Base-by-base conservation (phyloP, 1,139 yeast genomes). In the Sugiyamaella novakii region DNA sequence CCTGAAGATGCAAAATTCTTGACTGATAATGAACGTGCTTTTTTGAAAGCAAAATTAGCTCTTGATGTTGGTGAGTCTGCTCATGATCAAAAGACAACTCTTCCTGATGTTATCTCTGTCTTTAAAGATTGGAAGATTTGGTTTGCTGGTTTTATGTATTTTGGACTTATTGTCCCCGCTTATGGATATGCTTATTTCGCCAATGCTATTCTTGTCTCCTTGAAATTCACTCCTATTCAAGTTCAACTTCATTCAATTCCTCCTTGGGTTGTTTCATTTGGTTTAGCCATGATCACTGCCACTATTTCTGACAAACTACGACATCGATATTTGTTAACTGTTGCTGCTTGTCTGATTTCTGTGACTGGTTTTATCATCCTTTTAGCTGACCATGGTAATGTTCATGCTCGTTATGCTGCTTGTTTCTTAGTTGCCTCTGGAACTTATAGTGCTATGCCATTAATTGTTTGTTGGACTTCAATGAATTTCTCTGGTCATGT, bases 111-210 rank as follows among this genome's bases (percentile, higher is more conserved):
- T 11, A 43, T 59, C 3, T 25, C 46, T 10, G 71, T 61, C 25
- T 68, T 71, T 55, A 62, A 64, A 43, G 74, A 71, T 53, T 68
- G 71, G 66, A 64, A 69, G 57, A 67, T 83, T 33, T 80, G 81
- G 76, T 57, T 79, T 35, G 78, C 82, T 17, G 84, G 83, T 0
- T 66, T 83, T 54, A 73, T 75, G 51, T 83, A 83, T 69, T 81
- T 83, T 64, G 81, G 83, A 25, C 72, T 79, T 52, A 75, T 83
- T 60, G 77, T 83, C 54, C 86, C 87, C 17, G 78, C 87, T 19
- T 83, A 83, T 58, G 83, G 87, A 33, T 83, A 82, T 59, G 88
- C 88, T 14, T 83, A 79, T 66, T 83, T 83, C 63, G 81, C 87
- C 28, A 81, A 83, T 52, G 74, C 83, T 47, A 83, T 81, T 66